Evolutionary conservation across 371 early-diverging fungal species (phyloP).

Genomic region (Neoconidiobolus thromboides): DNA sequence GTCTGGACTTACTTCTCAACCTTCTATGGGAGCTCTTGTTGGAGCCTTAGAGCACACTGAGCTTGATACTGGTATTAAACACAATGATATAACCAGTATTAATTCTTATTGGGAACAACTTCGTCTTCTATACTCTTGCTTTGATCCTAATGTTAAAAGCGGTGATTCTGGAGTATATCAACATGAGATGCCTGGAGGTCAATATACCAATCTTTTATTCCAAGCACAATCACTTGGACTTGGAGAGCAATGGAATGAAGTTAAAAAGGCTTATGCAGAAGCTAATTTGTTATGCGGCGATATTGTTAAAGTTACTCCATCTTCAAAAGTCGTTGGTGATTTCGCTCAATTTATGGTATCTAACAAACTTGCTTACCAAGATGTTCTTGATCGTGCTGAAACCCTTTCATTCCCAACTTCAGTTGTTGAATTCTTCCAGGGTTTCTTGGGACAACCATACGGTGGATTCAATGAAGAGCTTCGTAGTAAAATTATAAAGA

Average conservation of each 20-base stretch:
- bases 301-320: slow-evolving; percentile 92
- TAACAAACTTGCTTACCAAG: slow-evolving; percentile 49
- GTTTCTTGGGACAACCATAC: slow-evolving; percentile 79
- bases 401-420: slow-evolving; percentile 77
- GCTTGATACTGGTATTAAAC: slow-evolving; percentile 59
- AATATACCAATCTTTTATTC: slow-evolving; percentile 94
- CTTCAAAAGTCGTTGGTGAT: slow-evolving; percentile 92
- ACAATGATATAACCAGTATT: slow-evolving; percentile 52
- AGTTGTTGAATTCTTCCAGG: slow-evolving; percentile 91
- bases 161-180: slow-evolving; percentile 80
- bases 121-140: slow-evolving; percentile 81
- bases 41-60: slow-evolving; percentile 57
- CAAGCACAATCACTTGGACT: slow-evolving; percentile 83
- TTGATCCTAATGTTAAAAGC: slow-evolving; percentile 73
- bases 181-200: slow-evolving; percentile 93
- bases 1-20: slow-evolving; percentile 93
- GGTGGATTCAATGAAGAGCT: slow-evolving; percentile 88
- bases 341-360: slow-evolving; percentile 93
- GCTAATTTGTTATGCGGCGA: slow-evolving; percentile 87
- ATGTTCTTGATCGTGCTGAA: slow-evolving; percentile 52
- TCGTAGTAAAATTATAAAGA: slow-evolving; percentile 58
- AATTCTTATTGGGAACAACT: slow-evolving; percentile 93
- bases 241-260: slow-evolving; percentile 80
- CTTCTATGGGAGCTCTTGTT: slow-evolving; percentile 87
- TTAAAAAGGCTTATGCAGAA: slow-evolving; percentile 74